phyloP scores from a whole-genome alignment of 371 early-diverging fungal species.

The Actinomucor elegans region DNA sequence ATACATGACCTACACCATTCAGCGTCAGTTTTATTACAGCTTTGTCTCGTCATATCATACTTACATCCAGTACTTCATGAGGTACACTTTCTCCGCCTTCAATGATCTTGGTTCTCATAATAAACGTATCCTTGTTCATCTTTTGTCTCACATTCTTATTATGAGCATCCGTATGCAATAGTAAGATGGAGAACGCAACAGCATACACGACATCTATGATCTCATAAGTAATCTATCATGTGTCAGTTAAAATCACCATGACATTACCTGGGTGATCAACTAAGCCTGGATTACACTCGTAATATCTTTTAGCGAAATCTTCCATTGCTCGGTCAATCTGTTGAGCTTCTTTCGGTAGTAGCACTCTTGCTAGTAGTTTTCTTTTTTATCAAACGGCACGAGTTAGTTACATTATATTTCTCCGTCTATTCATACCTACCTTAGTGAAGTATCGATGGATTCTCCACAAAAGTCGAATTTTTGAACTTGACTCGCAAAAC shows the following conservation, averaged over 20 bases:
- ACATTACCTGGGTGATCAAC: slow-evolving; percentile 60
- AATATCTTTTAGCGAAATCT: slow-evolving; percentile 80
- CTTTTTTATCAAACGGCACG: no score
- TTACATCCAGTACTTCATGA: slow-evolving; percentile 70
- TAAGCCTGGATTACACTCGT: slow-evolving; percentile 69
- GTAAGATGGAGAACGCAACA: slow-evolving; percentile 81
- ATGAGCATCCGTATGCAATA: slow-evolving; percentile 93
- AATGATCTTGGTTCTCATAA: slow-evolving; percentile 65
- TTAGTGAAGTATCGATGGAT: slow-evolving; percentile 72
- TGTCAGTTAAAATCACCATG: neutral
- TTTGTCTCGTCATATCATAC: neutral
- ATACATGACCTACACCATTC: slow-evolving; percentile 75
- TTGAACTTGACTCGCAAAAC: slow-evolving; percentile 49
- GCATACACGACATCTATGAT: slow-evolving; percentile 78
- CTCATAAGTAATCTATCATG: neutral
- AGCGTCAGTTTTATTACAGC: neutral
- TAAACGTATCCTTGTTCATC: slow-evolving; percentile 85
- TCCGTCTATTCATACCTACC: slow-evolving; percentile 36
- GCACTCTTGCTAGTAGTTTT: slow-evolving; percentile 72
- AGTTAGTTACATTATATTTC: no score
- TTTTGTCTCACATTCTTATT: slow-evolving; percentile 83
- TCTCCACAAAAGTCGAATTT: slow-evolving; percentile 67
- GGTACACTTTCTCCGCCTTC: slow-evolving; percentile 69
- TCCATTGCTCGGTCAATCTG: slow-evolving; percentile 89
- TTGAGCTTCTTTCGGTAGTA: slow-evolving; percentile 88